These are phyloP conservation scores for Cutaneotrichosporon sp. DNA, from an alignment of 1,284 basidiomycete species.

Conservation along the genomic window DNA sequence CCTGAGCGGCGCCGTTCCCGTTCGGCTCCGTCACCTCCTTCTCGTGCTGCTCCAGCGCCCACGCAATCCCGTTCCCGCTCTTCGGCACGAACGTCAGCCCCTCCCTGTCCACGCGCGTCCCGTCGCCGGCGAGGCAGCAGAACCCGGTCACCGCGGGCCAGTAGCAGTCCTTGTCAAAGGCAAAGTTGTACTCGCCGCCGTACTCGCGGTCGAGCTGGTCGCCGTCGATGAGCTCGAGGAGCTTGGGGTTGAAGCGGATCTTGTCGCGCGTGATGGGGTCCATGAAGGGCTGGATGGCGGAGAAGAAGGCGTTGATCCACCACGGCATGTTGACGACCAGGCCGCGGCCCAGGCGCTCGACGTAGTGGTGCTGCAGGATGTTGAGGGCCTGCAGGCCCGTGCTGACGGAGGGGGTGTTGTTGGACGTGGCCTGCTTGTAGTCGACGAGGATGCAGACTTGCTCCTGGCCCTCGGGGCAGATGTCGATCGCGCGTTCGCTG, in stretches of 20 bases:
- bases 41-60: slow-evolving; percentile 41
- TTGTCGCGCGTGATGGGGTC: slow-evolving; percentile 90
- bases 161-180: slow-evolving; percentile 74
- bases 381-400: slow-evolving; percentile 74
- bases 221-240: slow-evolving; percentile 70
- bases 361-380: slow-evolving; percentile 89
- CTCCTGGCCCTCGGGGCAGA: slow-evolving; percentile 80
- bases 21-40: background rate
- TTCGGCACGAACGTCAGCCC: slow-evolving; percentile 43
- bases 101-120: slow-evolving; percentile 43
- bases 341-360: slow-evolving; percentile 77
- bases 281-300: slow-evolving; percentile 80
- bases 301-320: slow-evolving; percentile 81
- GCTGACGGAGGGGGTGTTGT: slow-evolving; percentile 76
- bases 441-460: slow-evolving; percentile 78
- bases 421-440: slow-evolving; percentile 75
- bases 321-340: slow-evolving; percentile 79
- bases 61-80: slow-evolving; percentile 49
- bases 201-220: slow-evolving; percentile 80
- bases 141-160: slow-evolving; percentile 72
- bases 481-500: slow-evolving; percentile 80
- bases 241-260: slow-evolving; percentile 85
- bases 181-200: slow-evolving; percentile 73
- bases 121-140: slow-evolving; percentile 44
- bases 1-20: background rate